phyloP scores from a whole-genome alignment of 768 basidiomycete genomes.

The Agrocybe pediades region DNA sequence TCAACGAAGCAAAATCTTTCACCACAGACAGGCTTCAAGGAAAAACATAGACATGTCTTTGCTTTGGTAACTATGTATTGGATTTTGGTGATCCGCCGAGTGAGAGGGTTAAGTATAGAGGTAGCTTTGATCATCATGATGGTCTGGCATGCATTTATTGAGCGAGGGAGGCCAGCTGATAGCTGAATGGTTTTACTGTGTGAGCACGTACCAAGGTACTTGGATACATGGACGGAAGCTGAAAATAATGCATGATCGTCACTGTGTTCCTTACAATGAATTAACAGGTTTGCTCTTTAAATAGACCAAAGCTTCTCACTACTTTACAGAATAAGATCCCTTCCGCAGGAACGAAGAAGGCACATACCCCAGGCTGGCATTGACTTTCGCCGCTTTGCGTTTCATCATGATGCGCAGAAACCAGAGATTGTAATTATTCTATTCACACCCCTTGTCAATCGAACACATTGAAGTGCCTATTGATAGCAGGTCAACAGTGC shows the following conservation, averaged over 20 bases:
- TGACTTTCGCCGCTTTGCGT: slow-evolving; percentile 4
- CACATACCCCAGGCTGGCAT: slow-evolving; percentile 3
- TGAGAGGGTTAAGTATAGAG: too few species aligned
- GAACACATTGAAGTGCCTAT: background rate
- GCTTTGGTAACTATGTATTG: slow-evolving; percentile 3
- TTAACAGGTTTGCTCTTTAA: slow-evolving; percentile 2
- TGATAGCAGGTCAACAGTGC: background rate
- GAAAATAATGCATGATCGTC: slow-evolving; percentile 13
- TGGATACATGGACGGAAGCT: background rate
- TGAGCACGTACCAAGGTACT: background rate
- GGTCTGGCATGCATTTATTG: background rate
- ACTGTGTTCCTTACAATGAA: slow-evolving; percentile 11
- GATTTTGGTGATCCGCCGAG: slow-evolving; percentile 9
- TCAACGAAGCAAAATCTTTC: too few species aligned
- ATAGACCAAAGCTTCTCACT: background rate
- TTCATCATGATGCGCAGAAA: slow-evolving; percentile 16
- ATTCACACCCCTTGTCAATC: slow-evolving; percentile 14
- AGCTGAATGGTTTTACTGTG: background rate
- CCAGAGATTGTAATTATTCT: slow-evolving; percentile 6
- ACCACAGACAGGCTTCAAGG: too few species aligned
- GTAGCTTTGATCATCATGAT: slow-evolving; percentile 14
- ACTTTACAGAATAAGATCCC: background rate
- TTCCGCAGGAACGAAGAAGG: slow-evolving; percentile 11
- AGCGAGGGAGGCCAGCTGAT: background rate
- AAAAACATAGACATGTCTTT: too few species aligned